A percentile compares a stretch with the other conserved stretches of the same genome.
phyloP scores from a whole-genome alignment of 352 stramenopile genomes.

The Pythium dissimile region DNA sequence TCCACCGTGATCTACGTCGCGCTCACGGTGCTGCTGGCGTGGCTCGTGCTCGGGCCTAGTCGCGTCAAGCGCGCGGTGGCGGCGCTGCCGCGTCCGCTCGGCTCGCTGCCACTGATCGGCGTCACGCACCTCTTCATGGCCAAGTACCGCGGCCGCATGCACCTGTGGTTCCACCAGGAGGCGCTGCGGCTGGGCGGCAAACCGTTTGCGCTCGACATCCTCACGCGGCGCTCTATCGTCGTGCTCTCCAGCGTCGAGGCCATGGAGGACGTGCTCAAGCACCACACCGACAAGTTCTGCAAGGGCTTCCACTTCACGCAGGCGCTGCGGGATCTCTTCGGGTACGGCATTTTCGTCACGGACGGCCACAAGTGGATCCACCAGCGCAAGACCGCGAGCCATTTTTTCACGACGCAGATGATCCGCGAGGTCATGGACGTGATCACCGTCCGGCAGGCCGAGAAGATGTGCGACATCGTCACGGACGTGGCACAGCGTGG shows the following conservation, averaged over 20 bases:
- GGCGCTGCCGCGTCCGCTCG: slow-evolving; percentile 27
- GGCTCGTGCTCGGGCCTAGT: neutral
- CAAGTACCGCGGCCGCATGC: slow-evolving; percentile 35
- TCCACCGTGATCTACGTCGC: neutral
- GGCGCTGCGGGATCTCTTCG: slow-evolving; percentile 48
- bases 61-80: slow-evolving; percentile 18
- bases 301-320: slow-evolving; percentile 43
- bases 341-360: slow-evolving; percentile 62
- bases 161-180: slow-evolving; percentile 49
- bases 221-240: slow-evolving; percentile 36
- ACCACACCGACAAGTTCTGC: slow-evolving; percentile 63
- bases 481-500: neutral
- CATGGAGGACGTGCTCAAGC: slow-evolving; percentile 47
- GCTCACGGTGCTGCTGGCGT: neutral
- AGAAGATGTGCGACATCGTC: slow-evolving; percentile 30
- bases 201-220: slow-evolving; percentile 33
- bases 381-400: slow-evolving; percentile 78
- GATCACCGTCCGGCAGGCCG: slow-evolving; percentile 29
- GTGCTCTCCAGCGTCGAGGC: slow-evolving; percentile 24
- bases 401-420: slow-evolving; percentile 74
- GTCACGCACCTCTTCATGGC: slow-evolving; percentile 54
- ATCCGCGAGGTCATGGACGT: slow-evolving; percentile 39
- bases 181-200: slow-evolving; percentile 31
- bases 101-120: slow-evolving; percentile 40
- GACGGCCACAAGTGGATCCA: slow-evolving; percentile 58